phyloP scores from a whole-genome alignment of 1,284 basidiomycete genomes.

The Leccinum proliferum region DNA sequence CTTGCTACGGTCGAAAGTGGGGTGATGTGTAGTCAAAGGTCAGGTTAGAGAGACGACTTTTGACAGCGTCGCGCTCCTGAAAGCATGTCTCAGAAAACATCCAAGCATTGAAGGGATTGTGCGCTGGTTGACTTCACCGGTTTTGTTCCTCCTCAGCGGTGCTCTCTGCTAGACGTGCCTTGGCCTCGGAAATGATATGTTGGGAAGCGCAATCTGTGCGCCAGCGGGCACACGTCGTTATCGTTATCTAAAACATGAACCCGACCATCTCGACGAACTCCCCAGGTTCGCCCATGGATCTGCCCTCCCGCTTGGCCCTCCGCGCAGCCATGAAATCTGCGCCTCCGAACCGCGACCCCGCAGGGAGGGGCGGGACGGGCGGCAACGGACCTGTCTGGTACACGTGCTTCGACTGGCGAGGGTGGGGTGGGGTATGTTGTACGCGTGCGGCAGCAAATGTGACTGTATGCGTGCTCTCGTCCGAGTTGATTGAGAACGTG shows the following conservation, averaged over 20 bases:
- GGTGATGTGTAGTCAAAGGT: too few relatives aligned
- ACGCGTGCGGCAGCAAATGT: constrained; percentile 17
- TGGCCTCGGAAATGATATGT: too few relatives aligned
- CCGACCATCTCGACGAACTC: constrained; percentile 28
- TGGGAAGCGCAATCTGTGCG: too few relatives aligned
- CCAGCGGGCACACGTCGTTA: not conserved
- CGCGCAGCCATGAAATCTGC: constrained; percentile 28
- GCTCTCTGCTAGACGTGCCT: too few relatives aligned
- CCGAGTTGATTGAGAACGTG: constrained; percentile 25
- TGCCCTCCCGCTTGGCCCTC: constrained; percentile 24
- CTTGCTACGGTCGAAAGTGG: too few relatives aligned
- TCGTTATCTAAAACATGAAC: constrained; percentile 11
- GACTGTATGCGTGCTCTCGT: constrained; percentile 25
- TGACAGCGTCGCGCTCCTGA: too few relatives aligned
- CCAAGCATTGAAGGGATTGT: too few relatives aligned
- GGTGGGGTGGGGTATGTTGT: constrained; percentile 9
- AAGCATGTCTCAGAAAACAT: too few relatives aligned
- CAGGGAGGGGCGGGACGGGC: constrained; percentile 19
- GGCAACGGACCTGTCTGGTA: constrained; percentile 20
- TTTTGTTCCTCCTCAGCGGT: too few relatives aligned
- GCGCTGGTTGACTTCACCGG: too few relatives aligned
- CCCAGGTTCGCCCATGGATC: constrained; percentile 12
- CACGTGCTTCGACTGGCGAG: constrained; percentile 11
- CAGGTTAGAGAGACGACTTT: too few relatives aligned
- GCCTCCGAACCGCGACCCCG: constrained; percentile 23